Evolutionary conservation across 2,329 filamentous ascomycete species (phyloP).

Genomic region (Venturia nashicola): DNA sequence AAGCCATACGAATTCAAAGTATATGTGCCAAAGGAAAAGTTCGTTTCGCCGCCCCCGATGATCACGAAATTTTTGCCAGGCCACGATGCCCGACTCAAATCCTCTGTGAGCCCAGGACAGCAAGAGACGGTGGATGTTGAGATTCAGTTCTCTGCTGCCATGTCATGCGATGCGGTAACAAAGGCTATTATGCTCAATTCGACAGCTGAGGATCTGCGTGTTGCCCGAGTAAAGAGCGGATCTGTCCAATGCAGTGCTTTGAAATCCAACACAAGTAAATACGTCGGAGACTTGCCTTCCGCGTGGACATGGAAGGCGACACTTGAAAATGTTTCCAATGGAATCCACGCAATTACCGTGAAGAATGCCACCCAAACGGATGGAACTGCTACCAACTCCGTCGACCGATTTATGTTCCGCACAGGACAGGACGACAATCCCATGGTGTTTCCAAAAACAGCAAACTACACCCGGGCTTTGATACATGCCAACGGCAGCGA

Average conservation of each 20-base stretch:
- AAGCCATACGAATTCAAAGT: conserved; percentile 46
- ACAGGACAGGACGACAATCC: conserved; percentile 47
- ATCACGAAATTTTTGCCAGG: conserved; percentile 49
- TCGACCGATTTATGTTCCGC: conserved; percentile 51
- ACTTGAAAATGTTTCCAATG: conserved; percentile 45
- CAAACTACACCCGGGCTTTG: conserved; percentile 46
- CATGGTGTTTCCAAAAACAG: conserved; percentile 41
- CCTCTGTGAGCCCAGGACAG: conserved; percentile 22
- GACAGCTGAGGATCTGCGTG: conserved; percentile 34
- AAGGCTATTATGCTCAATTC: conserved; percentile 40
- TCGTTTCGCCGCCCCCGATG: conserved; percentile 40
- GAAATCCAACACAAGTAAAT: conserved; percentile 27
- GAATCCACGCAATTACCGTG: conserved; percentile 46
- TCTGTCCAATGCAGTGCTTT: neutral
- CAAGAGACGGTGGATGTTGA: conserved; percentile 36
- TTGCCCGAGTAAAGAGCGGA: conserved; percentile 29
- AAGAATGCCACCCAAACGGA: conserved; percentile 38
- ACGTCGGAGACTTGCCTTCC: conserved; percentile 41
- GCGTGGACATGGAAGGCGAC: conserved; percentile 41
- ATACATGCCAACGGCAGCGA: conserved; percentile 27
- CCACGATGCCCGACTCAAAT: conserved; percentile 46
- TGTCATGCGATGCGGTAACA: conserved; percentile 47
- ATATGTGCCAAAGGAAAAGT: conserved; percentile 42
- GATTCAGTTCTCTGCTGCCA: conserved; percentile 46
- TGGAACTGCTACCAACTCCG: conserved; percentile 22